Evolutionary conservation across 2,329 filamentous ascomycete genomes (phyloP), one percentile per base, ranked within the genome.

Genomic region (Colletotrichum costaricense): DNA sequence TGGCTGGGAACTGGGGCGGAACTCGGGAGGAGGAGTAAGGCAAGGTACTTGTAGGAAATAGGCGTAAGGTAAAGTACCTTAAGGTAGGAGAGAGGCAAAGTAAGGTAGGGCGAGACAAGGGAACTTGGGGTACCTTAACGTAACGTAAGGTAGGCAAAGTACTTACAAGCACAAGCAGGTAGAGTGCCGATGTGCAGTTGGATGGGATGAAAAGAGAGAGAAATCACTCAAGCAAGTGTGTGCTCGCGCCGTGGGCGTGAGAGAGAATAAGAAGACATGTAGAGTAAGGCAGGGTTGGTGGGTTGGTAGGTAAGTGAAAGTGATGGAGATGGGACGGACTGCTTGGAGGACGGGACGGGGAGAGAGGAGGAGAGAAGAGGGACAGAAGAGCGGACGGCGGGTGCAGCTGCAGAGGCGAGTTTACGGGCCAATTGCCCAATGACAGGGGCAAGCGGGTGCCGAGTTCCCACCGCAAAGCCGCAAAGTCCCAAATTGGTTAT

Each of bases 361-460:
- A 56, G 9, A 56, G 42, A 63, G 60, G 60, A 60, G n/a, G 58
- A 64, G 22, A 30, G 16, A 16, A 28, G 30, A 38, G 30, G 19
- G 49, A 38, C n/a, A 56, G n/a, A 55, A 57, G 68, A 49, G 42
- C 55, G 46, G 63, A 57, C 46, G 69, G 70, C 59, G 70, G 70
- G 70, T 59, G 66, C 59, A 65, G 54, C 55, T 64, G 26, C 30
- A 64, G 59, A 33, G 59, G 59, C 58, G n/a, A 59, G 33, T 35
- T 28, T 63, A 24, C 30, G 54, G 42, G 24, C 22, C 24, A 56
- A 64, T 60, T 69, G 66, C 24, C 70, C 66, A 73, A 73, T 69
- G 26, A 38, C 42, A 28, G 59, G 46, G 24, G 59, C 12, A 24
- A 16, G 52, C 30, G 11, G 33, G 46, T 73, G 66, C 33, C 46